Conservation (phyloP, 2,329 filamentous ascomycete species). For the Rhynchosporium secalis region DNA sequence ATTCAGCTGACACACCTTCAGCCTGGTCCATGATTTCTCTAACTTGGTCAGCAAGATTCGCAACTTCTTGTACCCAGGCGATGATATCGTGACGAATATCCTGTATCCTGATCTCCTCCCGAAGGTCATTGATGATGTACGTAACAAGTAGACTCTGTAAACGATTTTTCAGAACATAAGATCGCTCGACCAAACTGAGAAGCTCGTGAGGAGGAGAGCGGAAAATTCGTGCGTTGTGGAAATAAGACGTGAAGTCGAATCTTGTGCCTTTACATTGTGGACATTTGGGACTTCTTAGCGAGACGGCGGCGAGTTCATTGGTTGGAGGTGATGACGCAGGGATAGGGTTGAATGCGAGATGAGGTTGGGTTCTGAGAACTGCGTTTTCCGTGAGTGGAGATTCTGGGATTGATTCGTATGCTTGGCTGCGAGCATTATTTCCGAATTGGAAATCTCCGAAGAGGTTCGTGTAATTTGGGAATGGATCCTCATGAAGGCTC, state of each 20-base stretch:
- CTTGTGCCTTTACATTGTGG: slow-evolving; percentile 32
- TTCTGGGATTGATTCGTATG: neutral
- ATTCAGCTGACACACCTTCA: slow-evolving; percentile 1
- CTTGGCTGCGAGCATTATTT: neutral
- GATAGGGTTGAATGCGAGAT: neutral
- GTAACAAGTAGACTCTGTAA: slow-evolving; percentile 32
- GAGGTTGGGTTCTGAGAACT: neutral
- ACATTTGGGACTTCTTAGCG: slow-evolving; percentile 18
- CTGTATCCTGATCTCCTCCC: slow-evolving; percentile 14
- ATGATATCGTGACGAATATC: slow-evolving; percentile 22
- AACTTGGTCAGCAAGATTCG: slow-evolving; percentile 16
- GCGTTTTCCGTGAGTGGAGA: neutral
- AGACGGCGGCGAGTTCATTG: slow-evolving; percentile 9
- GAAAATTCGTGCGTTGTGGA: slow-evolving; percentile 34
- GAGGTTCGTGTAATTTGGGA: neutral
- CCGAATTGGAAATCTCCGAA: slow-evolving; percentile 9
- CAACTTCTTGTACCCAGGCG: slow-evolving; percentile 24
- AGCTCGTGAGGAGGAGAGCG: slow-evolving; percentile 31
- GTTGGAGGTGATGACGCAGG: neutral
- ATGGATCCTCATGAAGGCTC: neutral
- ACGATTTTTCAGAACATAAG: slow-evolving; percentile 31
- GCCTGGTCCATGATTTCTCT: neutral
- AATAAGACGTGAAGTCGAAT: slow-evolving; percentile 35
- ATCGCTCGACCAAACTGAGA: slow-evolving; percentile 29
- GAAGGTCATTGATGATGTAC: slow-evolving; percentile 25